A percentile compares a stretch with the other conserved stretches of the same genome.
Conservation (phyloP, 306 rosid genomes). For the Acmispon strigosus region DNA sequence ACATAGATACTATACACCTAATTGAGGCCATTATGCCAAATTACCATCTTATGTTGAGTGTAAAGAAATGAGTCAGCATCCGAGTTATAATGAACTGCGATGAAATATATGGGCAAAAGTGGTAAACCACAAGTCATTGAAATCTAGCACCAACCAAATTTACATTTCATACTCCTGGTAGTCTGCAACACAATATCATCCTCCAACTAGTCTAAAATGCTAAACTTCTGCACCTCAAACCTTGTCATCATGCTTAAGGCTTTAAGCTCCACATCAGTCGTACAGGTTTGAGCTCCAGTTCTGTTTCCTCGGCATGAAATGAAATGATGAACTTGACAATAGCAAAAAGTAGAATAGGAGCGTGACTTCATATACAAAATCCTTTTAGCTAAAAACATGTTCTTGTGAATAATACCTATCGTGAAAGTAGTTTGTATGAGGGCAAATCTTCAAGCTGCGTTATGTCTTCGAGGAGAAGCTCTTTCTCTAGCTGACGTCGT, state of each 20-base stretch:
- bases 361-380: constrained; percentile 40
- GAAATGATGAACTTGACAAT: constrained; percentile 22
- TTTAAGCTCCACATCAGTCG: not conserved
- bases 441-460: constrained; percentile 80
- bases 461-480: constrained; percentile 67
- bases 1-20: no score
- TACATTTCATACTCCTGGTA: constrained; percentile 9
- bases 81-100: not conserved
- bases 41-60: no score
- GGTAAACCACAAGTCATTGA: constrained; percentile 22
- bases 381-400: constrained; percentile 26
- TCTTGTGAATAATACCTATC: constrained; percentile 31
- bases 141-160: constrained; percentile 18
- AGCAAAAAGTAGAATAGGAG: constrained; percentile 22
- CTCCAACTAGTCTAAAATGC: not conserved
- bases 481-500: constrained; percentile 88
- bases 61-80: no score
- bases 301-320: constrained; percentile 19
- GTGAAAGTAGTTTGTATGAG: constrained; percentile 70
- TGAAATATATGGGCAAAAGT: not conserved
- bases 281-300: not conserved
- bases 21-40: no score
- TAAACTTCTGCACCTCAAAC: constrained; percentile 1
- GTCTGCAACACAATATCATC: constrained; percentile 4
- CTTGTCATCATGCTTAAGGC: no score